Percentiles rank a stretch among this genome's conserved stretches.
phyloP scores from a whole-genome alignment of 345 rosid species.

The Populus ilicifolia region DNA sequence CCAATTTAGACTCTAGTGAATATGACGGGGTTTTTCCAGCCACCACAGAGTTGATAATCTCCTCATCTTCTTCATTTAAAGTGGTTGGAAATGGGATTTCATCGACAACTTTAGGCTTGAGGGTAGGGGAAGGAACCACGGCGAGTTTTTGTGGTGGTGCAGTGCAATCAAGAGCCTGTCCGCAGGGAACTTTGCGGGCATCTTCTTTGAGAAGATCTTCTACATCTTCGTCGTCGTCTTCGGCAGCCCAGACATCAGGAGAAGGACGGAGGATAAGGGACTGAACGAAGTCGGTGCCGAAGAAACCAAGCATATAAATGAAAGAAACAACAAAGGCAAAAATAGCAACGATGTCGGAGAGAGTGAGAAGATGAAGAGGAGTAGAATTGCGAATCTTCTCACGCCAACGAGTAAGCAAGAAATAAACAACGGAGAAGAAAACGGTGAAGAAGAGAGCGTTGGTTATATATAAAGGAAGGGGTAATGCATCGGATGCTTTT shows the following conservation, averaged over 20 bases:
- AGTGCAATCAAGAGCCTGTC: slow-evolving; percentile 24
- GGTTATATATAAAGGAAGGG: slow-evolving; percentile 21
- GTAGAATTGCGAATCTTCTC: slow-evolving; percentile 40
- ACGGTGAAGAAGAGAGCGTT: slow-evolving; percentile 31
- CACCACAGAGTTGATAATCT: slow-evolving; percentile 32
- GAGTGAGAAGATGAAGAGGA: slow-evolving; percentile 31
- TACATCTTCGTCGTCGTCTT: slow-evolving; percentile 11
- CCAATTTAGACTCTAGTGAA: slow-evolving; percentile 41
- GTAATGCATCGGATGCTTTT: slow-evolving; percentile 13
- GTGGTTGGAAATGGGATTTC: neutral
- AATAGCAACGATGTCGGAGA: slow-evolving; percentile 31
- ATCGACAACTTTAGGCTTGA: slow-evolving; percentile 10
- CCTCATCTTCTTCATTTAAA: slow-evolving; percentile 29
- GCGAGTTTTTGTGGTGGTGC: neutral
- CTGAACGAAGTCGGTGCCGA: slow-evolving; percentile 37
- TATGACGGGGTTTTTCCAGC: slow-evolving; percentile 34
- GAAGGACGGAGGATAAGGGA: slow-evolving; percentile 36
- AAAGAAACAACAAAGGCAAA: slow-evolving; percentile 28
- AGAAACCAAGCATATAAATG: slow-evolving; percentile 35
- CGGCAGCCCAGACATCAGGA: slow-evolving; percentile 25
- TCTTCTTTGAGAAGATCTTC: slow-evolving; percentile 13
- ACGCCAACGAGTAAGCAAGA: slow-evolving; percentile 40
- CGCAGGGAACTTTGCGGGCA: slow-evolving; percentile 13
- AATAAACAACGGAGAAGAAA: slow-evolving; percentile 37
- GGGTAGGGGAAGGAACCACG: neutral